A percentile compares a stretch with the other conserved stretches of the same genome.
phyloP scores from a whole-genome alignment of 306 rosid species.

The Mucuna pruriens region DNA sequence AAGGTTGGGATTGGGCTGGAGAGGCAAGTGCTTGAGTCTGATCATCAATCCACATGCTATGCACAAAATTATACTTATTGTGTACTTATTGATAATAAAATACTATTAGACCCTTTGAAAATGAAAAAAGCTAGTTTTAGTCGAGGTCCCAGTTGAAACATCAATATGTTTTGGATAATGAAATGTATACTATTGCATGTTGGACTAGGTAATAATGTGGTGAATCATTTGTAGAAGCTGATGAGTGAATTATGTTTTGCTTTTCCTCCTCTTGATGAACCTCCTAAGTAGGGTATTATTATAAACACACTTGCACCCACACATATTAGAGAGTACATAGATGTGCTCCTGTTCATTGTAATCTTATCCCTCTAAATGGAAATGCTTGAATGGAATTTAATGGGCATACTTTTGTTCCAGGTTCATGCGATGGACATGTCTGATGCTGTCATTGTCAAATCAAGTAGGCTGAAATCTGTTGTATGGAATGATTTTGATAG shows the following conservation, averaged over 20 bases:
- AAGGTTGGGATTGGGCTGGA: neutral
- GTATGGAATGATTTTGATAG: slow-evolving; percentile 99
- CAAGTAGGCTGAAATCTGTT: slow-evolving; percentile 90
- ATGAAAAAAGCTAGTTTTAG: neutral
- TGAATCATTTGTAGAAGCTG: slow-evolving; percentile 7
- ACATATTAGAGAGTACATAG: neutral
- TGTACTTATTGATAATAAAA: neutral
- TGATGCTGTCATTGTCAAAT: slow-evolving; percentile 85
- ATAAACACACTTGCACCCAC: neutral
- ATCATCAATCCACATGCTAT: neutral
- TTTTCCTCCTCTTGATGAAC: neutral
- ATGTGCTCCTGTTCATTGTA: slow-evolving; percentile 6
- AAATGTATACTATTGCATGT: slow-evolving; percentile 14
- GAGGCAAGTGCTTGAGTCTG: neutral
- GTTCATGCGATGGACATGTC: slow-evolving; percentile 84
- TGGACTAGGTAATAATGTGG: slow-evolving; percentile 7
- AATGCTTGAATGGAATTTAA: slow-evolving; percentile 18
- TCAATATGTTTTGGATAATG: neutral
- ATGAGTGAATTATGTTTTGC: slow-evolving; percentile 4
- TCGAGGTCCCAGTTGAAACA: neutral
- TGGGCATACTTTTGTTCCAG: slow-evolving; percentile 49
- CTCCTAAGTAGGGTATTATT: neutral
- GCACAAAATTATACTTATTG: neutral
- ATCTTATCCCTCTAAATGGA: neutral
- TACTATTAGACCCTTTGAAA: neutral